Percentiles rank a stretch among this genome's conserved stretches.
phyloP scores from a whole-genome alignment of 1,284 basidiomycete genomes.

The Phenoliferia sp. region DNA sequence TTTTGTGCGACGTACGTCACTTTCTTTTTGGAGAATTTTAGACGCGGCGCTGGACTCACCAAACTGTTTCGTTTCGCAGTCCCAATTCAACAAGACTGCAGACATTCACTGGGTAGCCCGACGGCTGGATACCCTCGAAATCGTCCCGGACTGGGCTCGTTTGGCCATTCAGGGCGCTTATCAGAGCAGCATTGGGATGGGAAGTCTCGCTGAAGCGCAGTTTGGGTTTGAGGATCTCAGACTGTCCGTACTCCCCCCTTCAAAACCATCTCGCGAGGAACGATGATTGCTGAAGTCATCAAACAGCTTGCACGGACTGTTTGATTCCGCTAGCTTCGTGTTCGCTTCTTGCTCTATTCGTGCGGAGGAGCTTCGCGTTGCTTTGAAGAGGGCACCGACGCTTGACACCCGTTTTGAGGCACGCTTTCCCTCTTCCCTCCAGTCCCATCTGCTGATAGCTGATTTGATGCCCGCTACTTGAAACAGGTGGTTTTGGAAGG shows the following conservation, averaged over 20 bases:
- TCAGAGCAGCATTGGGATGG: too few relatives aligned
- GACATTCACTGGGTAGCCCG: neutral
- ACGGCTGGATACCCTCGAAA: neutral
- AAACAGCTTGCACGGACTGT: neutral
- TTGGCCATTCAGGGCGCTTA: neutral
- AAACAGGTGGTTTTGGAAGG: too few relatives aligned
- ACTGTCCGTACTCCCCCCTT: neutral
- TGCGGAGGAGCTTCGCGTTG: too few relatives aligned
- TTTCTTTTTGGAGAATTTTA: too few relatives aligned
- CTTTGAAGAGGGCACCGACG: too few relatives aligned
- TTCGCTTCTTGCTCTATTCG: too few relatives aligned
- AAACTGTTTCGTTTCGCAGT: neutral
- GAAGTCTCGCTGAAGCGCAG: neutral
- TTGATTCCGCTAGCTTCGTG: too few relatives aligned
- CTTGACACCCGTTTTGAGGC: too few relatives aligned
- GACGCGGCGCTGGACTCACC: too few relatives aligned
- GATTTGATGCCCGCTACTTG: too few relatives aligned
- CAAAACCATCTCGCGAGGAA: neutral
- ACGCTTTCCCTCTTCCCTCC: too few relatives aligned
- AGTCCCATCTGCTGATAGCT: too few relatives aligned
- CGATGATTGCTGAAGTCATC: neutral
- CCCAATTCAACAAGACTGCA: neutral
- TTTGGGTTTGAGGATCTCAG: neutral
- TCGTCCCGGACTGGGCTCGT: neutral
- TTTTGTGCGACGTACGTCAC: neutral